Base-by-base conservation (phyloP, 345 rosid genomes). In the Melastoma malabathricum region DNA sequence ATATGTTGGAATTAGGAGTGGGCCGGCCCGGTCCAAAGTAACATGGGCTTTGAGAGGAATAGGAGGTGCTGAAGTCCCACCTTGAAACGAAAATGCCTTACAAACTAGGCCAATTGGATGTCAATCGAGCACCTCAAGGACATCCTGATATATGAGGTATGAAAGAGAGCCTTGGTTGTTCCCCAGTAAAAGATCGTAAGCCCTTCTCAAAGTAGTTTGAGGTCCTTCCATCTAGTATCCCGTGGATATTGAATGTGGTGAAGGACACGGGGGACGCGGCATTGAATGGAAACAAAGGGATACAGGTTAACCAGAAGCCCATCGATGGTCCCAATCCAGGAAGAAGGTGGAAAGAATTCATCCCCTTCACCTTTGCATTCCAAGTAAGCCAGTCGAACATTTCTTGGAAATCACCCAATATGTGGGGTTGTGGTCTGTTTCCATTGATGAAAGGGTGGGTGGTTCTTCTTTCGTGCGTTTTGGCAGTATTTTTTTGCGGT, bases 91-190 rank as follows among this genome's bases (percentile, higher is more conserved):
- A n/a, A n/a, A n/a, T n/a, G n/a, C n/a, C n/a, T n/a, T n/a, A n/a
- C n/a, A n/a, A n/a, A n/a, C n/a, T n/a, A n/a, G n/a, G n/a, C n/a
- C n/a, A n/a, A n/a, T n/a, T n/a, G n/a, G n/a, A n/a, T n/a, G n/a
- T n/a, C n/a, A n/a, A n/a, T n/a, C n/a, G n/a, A n/a, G n/a, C n/a
- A n/a, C n/a, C n/a, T n/a, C n/a, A n/a, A n/a, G n/a, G n/a, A n/a
- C n/a, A n/a, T n/a, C n/a, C n/a, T n/a, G n/a, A n/a, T n/a, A n/a
- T n/a, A n/a, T n/a, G n/a, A n/a, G n/a, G n/a, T 86, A 59, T 86
- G 96, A 93, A 64, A 64, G 56, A 83, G 76, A 71, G 72, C 86
- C 54, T 74, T 79, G 66, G 75, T 83, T 66, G 44, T 86, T 83
- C 65, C 69, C 67, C 61, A 59, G 75, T 22, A 77, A 70, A 72